Conservation (phyloP, 495 filamentous ascomycete genomes). For the Penicillium macrosclerotiorum region DNA sequence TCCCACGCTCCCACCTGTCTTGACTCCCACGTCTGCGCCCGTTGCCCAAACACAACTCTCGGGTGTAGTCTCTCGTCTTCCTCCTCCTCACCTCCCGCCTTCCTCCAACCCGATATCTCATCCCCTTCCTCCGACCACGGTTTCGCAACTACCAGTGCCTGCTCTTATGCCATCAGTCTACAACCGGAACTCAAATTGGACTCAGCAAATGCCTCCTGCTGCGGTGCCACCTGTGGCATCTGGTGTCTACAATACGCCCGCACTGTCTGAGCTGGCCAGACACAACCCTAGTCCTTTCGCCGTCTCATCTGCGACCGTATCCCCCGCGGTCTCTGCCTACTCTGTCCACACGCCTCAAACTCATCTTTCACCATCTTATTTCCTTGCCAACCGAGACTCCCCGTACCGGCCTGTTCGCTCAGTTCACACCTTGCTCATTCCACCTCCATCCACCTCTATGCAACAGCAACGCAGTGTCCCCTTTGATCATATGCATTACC, state of each 20-base stretch:
- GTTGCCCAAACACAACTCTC: slow-evolving; percentile 28
- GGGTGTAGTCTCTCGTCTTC: slow-evolving; percentile 48
- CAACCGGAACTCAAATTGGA: slow-evolving; percentile 45
- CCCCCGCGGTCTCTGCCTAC: slow-evolving; percentile 42
- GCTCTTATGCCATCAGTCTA: slow-evolving; percentile 61
- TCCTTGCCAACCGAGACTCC: slow-evolving; percentile 66
- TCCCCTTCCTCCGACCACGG: slow-evolving; percentile 46
- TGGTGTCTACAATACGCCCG: slow-evolving; percentile 52
- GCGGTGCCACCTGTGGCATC: slow-evolving; percentile 31
- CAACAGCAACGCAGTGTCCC: slow-evolving; percentile 64
- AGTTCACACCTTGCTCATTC: slow-evolving; percentile 85
- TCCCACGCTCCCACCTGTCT: slow-evolving; percentile 37
- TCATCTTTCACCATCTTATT: slow-evolving; percentile 62
- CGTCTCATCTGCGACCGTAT: slow-evolving; percentile 37
- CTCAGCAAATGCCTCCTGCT: slow-evolving; percentile 46
- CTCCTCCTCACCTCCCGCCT: slow-evolving; percentile 50
- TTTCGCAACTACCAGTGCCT: slow-evolving; percentile 49
- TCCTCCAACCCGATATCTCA: slow-evolving; percentile 36
- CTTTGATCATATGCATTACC: slow-evolving; percentile 92
- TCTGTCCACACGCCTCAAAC: slow-evolving; percentile 47
- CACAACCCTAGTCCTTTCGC: slow-evolving; percentile 38
- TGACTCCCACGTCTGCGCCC: slow-evolving; percentile 36
- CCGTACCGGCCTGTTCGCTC: slow-evolving; percentile 89
- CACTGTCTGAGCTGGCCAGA: slow-evolving; percentile 46
- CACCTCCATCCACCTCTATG: slow-evolving; percentile 77